Evolutionary conservation across 2,329 filamentous ascomycete species (phyloP).

Genomic region (Pseudogymnoascus sp.): DNA sequence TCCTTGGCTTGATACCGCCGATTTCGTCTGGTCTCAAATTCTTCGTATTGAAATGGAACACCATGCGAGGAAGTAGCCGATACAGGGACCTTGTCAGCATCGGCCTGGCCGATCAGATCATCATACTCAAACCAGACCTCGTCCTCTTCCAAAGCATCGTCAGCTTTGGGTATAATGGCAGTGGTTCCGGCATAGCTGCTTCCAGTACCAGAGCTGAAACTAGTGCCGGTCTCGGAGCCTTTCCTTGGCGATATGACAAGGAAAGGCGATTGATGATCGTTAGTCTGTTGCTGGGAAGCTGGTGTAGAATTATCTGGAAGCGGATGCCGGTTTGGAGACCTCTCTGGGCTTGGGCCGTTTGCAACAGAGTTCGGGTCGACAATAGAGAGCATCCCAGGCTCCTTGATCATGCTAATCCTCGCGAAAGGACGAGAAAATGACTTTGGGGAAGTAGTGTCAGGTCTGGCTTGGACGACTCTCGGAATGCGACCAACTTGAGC

Average conservation of each 20-base stretch:
- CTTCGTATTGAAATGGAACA: slow-evolving; percentile 49
- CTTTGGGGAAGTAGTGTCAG: slow-evolving; percentile 60
- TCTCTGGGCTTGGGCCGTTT: slow-evolving; percentile 38
- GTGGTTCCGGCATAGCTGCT: slow-evolving; percentile 55
- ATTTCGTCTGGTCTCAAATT: slow-evolving; percentile 30
- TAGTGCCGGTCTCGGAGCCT: slow-evolving; percentile 56
- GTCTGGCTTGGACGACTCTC: slow-evolving; percentile 63
- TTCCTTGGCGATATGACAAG: slow-evolving; percentile 67
- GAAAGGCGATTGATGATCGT: slow-evolving; percentile 37
- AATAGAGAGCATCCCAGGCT: slow-evolving; percentile 24
- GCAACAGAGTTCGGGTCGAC: slow-evolving; percentile 38
- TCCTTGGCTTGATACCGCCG: slow-evolving; percentile 19
- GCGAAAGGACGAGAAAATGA: slow-evolving; percentile 84
- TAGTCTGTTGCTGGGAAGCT: neutral
- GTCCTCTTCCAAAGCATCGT: slow-evolving; percentile 64
- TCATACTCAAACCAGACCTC: slow-evolving; percentile 89
- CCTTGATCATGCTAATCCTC: slow-evolving; percentile 38
- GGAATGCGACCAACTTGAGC: slow-evolving; percentile 82
- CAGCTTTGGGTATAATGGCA: slow-evolving; percentile 55
- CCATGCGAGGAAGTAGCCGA: slow-evolving; percentile 51
- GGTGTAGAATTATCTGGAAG: neutral
- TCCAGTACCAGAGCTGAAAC: slow-evolving; percentile 51
- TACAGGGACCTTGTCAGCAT: slow-evolving; percentile 36
- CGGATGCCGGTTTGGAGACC: slow-evolving; percentile 20
- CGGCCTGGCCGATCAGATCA: slow-evolving; percentile 69